Evolutionary conservation across 192 early-diverging fungal species (phyloP).

Genomic region (Coemansia sp.): DNA sequence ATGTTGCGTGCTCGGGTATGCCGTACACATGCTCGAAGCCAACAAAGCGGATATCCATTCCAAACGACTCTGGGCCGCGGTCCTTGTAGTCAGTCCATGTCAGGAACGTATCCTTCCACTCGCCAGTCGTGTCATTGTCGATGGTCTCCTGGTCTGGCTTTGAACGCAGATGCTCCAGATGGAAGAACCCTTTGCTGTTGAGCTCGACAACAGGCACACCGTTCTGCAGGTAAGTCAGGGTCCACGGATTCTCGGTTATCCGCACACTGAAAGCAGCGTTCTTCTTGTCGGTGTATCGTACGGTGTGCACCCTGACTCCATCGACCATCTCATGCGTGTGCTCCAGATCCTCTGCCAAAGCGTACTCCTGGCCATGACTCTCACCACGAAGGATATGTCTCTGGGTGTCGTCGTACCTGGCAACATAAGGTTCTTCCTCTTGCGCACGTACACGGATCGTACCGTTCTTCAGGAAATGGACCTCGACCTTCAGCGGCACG

Average conservation of each 20-base stretch:
- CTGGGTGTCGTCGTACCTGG: constrained; percentile 67
- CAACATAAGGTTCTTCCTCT: constrained; percentile 64
- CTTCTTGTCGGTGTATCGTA: constrained; percentile 19
- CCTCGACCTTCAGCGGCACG: constrained; percentile 40
- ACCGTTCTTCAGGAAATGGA: constrained; percentile 61
- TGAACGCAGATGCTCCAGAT: constrained; percentile 73
- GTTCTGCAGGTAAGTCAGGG: constrained; percentile 35
- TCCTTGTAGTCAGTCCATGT: constrained; percentile 88
- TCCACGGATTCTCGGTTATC: constrained; percentile 47
- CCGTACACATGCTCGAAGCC: constrained; percentile 90
- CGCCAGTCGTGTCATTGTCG: constrained; percentile 54
- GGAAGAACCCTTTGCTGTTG: constrained; percentile 81
- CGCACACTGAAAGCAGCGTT: constrained; percentile 34
- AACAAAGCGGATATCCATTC: constrained; percentile 88
- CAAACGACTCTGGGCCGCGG: constrained; percentile 90
- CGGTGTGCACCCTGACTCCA: constrained; percentile 23
- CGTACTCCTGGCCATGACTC: constrained; percentile 29
- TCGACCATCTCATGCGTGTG: constrained; percentile 14
- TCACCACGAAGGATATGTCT: constrained; percentile 58
- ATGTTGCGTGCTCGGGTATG: constrained; percentile 90
- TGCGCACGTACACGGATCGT: constrained; percentile 63
- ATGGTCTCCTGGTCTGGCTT: constrained; percentile 45
- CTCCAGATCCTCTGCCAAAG: constrained; percentile 25
- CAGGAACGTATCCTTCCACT: constrained; percentile 89
- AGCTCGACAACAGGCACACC: constrained; percentile 61